phyloP scores from a whole-genome alignment of 192 early-diverging fungal genomes.

The Coemansia sp. region DNA sequence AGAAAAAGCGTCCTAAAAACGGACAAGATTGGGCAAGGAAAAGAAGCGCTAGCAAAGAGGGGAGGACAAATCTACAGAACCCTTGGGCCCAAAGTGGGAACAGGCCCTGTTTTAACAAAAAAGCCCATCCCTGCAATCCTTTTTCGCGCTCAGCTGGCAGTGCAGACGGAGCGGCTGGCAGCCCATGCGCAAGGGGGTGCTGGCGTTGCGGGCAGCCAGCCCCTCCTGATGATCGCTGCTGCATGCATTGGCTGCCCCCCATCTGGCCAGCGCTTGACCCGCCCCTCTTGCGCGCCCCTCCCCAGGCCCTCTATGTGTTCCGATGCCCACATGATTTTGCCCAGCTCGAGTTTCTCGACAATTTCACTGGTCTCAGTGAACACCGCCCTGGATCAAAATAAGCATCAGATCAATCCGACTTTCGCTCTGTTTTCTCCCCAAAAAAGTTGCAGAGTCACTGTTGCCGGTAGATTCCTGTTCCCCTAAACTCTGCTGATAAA shows the following conservation, averaged over 20 bases:
- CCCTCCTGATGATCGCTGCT: slow-evolving; percentile 2
- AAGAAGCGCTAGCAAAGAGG: no score
- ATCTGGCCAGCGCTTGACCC: background rate
- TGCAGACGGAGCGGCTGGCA: no score
- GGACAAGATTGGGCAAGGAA: no score
- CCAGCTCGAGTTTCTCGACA: background rate
- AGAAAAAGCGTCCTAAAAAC: no score
- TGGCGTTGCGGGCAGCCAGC: background rate
- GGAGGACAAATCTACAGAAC: no score
- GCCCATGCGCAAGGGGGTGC: no score
- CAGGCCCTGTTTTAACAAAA: no score
- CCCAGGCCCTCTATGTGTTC: background rate
- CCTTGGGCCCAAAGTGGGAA: no score
- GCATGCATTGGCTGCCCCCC: slow-evolving; percentile 2
- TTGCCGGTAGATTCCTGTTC: background rate
- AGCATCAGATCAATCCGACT: background rate
- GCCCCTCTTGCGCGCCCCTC: background rate
- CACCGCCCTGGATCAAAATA: no score
- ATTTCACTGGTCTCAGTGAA: no score
- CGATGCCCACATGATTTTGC: background rate
- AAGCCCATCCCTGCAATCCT: background rate
- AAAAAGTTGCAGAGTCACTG: background rate
- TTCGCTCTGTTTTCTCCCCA: background rate
- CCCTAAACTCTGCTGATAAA: background rate
- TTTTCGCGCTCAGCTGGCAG: background rate